A percentile compares a stretch with the other conserved stretches of the same genome.
Evolutionary conservation across 768 basidiomycete genomes (phyloP).

Genomic region (Auricularia auricula-judae): DNA sequence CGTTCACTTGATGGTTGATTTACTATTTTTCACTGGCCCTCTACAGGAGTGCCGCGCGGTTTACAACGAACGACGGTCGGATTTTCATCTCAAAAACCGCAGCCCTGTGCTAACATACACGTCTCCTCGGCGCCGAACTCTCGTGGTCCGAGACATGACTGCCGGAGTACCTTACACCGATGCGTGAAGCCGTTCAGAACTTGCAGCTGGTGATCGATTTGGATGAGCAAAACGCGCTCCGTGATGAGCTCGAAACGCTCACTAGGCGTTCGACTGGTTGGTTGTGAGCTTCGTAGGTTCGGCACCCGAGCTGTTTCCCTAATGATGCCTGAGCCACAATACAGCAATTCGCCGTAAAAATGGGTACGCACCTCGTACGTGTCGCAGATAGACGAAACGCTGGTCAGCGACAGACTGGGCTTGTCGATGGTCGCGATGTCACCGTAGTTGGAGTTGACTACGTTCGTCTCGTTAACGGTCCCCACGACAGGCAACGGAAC

Average conservation of each 20-base stretch:
- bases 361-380: background rate
- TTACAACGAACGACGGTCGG: no score
- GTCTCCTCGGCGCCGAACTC: no score
- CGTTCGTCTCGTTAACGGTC: background rate
- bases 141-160: no score
- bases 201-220: no score
- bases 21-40: no score
- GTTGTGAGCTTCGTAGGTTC: constrained; percentile 3
- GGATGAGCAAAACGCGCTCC: no score
- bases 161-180: no score
- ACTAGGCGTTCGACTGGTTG: constrained; percentile 1
- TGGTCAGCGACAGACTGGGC: background rate
- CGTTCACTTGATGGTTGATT: no score
- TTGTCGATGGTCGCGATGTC: background rate
- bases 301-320: constrained; percentile 4
- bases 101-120: no score
- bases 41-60: no score
- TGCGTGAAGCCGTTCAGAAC: no score
- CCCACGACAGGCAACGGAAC: background rate
- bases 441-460: background rate
- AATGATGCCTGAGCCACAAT: background rate
- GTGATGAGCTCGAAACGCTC: background rate
- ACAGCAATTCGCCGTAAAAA: background rate
- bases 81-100: no score
- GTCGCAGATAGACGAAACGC: background rate